Base-by-base conservation (phyloP, 1,139 yeast species). In the Kodamaea anthophila region DNA sequence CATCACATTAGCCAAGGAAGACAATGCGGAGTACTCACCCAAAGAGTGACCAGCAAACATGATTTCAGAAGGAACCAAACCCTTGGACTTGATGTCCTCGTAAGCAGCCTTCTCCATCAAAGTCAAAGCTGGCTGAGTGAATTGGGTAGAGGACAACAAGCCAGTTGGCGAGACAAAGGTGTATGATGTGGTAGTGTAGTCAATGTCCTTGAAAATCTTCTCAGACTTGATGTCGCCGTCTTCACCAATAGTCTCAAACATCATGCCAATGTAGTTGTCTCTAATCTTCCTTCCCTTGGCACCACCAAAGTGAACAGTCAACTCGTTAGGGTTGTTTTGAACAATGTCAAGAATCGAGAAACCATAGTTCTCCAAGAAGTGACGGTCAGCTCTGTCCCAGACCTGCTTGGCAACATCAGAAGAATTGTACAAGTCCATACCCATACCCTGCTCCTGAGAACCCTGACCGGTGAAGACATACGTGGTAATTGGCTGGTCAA, bases 361-460 rank as follows among this genome's bases (percentile, higher is more conserved):
- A 40, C 99, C 99, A 53, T 91, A 91, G 58, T 88, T 87, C 55
- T 78, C 72, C 56, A 86, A 72, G 70, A 93, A 91, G 60, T 93
- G 98, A 40, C 63, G 60, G 55, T 91, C 98, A 39, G 99, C 99
- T 57, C 87, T 83, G 60, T 91, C 97, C 98, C 99, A 91, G 40
- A 91, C 97, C 41, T 76, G 77, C 51, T 79, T 80, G 36, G 99
- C 98, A 56, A 93, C 96, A 24, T 76, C 86, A 32, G 96, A 84
- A 30, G 86, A 73, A 42, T 78, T 80, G 62, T 91, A 91, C 55
- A 91, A 74, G 61, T 93, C 98, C 99, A 91, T 91, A 70, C 99
- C 98, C 99, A 91, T 91, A 56, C 97, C 97, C 70, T 93, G 98
- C 62, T 93, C 98, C 66, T 91, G 98, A 37, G 98, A 88, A 58